These are phyloP conservation scores for Leishmania arabica DNA, from an alignment of 208 protist species.

Conservation along the genomic window DNA sequence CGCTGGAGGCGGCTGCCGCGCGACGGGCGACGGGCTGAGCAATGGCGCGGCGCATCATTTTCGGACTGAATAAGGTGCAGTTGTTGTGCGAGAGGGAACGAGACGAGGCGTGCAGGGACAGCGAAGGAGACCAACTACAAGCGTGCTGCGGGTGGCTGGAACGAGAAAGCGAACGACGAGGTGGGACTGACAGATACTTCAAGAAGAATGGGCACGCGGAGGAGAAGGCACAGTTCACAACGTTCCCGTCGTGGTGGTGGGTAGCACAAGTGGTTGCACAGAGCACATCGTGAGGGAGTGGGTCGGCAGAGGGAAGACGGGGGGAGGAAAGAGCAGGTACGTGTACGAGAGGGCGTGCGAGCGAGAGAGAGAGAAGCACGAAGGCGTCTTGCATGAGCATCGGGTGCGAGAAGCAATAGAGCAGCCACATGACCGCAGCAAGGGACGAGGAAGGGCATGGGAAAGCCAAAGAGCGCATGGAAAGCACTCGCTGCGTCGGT, in stretches of 20 bases:
- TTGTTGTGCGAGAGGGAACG: not conserved
- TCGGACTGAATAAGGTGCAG: constrained; percentile 5
- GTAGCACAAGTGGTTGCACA: not conserved
- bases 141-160: not conserved
- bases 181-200: not conserved
- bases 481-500: not conserved
- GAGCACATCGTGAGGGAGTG: not conserved
- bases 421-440: not conserved
- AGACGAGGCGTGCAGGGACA: not conserved
- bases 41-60: constrained; percentile 82
- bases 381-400: not conserved
- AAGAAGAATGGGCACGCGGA: not conserved
- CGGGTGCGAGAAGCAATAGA: not conserved
- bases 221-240: not conserved
- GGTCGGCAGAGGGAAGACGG: not conserved
- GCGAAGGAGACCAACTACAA: not conserved
- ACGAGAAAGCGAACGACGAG: not conserved
- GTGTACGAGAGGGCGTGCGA: not conserved
- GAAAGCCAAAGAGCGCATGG: not conserved
- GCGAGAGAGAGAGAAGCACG: not conserved
- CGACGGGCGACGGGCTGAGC: constrained; percentile 53
- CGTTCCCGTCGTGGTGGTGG: not conserved
- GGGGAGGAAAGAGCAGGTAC: not conserved
- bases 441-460: not conserved
- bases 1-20: constrained; percentile 37